Conservation (phyloP, 1,284 basidiomycete species). For the Jaminaea rosea region DNA sequence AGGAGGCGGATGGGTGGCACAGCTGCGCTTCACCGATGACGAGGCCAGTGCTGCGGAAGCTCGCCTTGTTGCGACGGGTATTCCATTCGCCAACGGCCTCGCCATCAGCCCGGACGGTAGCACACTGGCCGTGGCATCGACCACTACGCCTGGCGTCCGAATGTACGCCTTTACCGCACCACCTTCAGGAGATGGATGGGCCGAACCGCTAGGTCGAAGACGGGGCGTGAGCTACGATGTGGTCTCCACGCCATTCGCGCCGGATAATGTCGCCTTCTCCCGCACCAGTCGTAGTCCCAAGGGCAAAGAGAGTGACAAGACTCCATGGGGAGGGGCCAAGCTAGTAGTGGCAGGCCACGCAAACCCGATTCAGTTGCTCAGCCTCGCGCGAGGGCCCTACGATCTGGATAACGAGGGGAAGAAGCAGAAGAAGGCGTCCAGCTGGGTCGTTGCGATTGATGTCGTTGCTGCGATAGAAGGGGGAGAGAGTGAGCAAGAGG, state of each 20-base stretch:
- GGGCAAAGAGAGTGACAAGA: too few relatives aligned
- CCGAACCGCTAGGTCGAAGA: neutral
- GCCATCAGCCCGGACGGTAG: constrained; percentile 54
- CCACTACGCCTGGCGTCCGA: constrained; percentile 51
- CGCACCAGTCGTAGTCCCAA: constrained; percentile 41
- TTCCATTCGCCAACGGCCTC: constrained; percentile 63
- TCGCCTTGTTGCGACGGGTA: constrained; percentile 50
- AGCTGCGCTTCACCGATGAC: constrained; percentile 17
- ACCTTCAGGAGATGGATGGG: too few relatives aligned
- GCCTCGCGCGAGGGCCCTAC: constrained; percentile 50
- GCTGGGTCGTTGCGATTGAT: too few relatives aligned
- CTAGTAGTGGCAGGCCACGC: constrained; percentile 61
- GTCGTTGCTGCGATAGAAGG: too few relatives aligned
- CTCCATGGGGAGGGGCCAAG: constrained; percentile 29
- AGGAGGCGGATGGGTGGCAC: constrained; percentile 55
- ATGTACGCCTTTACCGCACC: constrained; percentile 53
- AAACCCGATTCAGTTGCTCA: constrained; percentile 54
- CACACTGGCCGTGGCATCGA: constrained; percentile 56
- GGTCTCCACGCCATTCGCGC: constrained; percentile 54
- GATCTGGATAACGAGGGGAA: too few relatives aligned
- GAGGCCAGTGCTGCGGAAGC: neutral
- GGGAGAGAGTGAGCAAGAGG: too few relatives aligned
- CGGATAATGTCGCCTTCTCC: constrained; percentile 58
- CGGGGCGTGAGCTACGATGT: constrained; percentile 51
- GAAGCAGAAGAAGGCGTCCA: neutral